Evolutionary conservation across 352 stramenopile species (phyloP).

Genomic region (Pythium scleroteichum): DNA sequence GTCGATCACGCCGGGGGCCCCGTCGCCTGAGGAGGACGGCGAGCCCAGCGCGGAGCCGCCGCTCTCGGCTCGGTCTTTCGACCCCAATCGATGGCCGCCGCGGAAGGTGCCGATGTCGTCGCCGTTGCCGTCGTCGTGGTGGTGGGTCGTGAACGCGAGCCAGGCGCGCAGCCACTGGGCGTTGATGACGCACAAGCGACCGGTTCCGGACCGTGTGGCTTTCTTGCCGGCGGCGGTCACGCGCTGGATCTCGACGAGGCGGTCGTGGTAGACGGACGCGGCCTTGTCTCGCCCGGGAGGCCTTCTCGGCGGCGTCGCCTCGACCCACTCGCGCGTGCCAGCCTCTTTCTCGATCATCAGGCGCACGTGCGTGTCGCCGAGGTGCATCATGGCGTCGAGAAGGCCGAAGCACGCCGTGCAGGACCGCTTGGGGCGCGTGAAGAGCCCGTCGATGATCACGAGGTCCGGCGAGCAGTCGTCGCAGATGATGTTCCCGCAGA

Average conservation of each 20-base stretch:
- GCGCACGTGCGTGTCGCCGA: slow-evolving; percentile 43
- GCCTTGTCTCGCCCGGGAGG: slow-evolving; percentile 1
- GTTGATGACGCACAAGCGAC: slow-evolving; percentile 63
- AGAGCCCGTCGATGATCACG: slow-evolving; percentile 51
- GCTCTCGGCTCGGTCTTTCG: slow-evolving; percentile 17
- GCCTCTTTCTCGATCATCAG: slow-evolving; percentile 29
- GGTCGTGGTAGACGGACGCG: slow-evolving; percentile 38
- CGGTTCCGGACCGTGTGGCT: slow-evolving; percentile 42
- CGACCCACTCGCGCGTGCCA: slow-evolving; percentile 28
- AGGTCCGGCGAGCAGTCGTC: slow-evolving; percentile 70
- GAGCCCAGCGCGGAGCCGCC: slow-evolving; percentile 5
- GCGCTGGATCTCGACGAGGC: slow-evolving; percentile 62
- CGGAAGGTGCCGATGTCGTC: slow-evolving; percentile 3
- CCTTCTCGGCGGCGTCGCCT: slow-evolving; percentile 14
- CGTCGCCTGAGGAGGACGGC: neutral
- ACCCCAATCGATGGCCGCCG: neutral
- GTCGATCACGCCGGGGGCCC: slow-evolving; percentile 47
- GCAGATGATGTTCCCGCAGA: slow-evolving; percentile 80
- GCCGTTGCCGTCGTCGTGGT: slow-evolving; percentile 16
- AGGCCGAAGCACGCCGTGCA: slow-evolving; percentile 66
- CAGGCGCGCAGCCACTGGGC: slow-evolving; percentile 58
- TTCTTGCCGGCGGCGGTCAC: slow-evolving; percentile 69
- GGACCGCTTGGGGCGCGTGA: slow-evolving; percentile 51
- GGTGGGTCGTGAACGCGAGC: slow-evolving; percentile 57
- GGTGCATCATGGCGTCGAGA: slow-evolving; percentile 53